Percentiles rank a stretch among this genome's conserved stretches.
phyloP scores from a whole-genome alignment of 495 filamentous ascomycete genomes.

The Achaetomiella virescens region DNA sequence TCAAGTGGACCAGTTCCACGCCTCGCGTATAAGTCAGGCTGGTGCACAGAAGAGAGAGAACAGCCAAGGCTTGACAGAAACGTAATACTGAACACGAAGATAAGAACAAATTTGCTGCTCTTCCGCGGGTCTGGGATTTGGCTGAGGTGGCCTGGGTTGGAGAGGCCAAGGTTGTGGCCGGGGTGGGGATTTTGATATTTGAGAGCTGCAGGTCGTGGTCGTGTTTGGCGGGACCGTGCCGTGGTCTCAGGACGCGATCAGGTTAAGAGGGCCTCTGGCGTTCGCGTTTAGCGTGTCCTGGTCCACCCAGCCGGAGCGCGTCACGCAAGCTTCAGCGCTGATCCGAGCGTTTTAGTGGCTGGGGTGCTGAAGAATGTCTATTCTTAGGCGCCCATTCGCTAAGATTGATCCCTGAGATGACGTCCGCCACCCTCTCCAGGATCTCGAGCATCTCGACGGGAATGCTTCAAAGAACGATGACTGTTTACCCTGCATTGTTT shows the following conservation, averaged over 20 bases:
- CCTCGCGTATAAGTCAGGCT: slow-evolving; percentile 14
- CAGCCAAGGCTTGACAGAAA: not conserved
- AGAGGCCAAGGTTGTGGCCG: slow-evolving; percentile 19
- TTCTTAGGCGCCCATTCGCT: slow-evolving; percentile 4
- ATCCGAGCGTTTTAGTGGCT: slow-evolving; percentile 13
- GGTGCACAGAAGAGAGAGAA: not conserved
- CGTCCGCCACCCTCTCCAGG: not conserved
- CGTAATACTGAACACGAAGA: slow-evolving; percentile 4
- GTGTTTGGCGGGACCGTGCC: slow-evolving; percentile 28
- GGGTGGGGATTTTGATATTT: slow-evolving; percentile 32
- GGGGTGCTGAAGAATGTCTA: slow-evolving; percentile 12
- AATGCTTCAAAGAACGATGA: not conserved
- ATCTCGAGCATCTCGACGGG: not conserved
- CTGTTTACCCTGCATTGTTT: not conserved
- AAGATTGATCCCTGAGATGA: not conserved
- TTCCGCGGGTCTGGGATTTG: not conserved
- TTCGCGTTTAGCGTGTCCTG: slow-evolving; percentile 23
- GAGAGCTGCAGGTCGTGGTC: slow-evolving; percentile 27
- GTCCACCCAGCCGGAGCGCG: slow-evolving; percentile 8
- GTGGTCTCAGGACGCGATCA: slow-evolving; percentile 27
- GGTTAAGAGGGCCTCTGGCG: slow-evolving; percentile 18
- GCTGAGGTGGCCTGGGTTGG: slow-evolving; percentile 21
- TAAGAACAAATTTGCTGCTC: not conserved
- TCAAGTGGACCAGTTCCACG: slow-evolving; percentile 7
- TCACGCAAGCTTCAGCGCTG: not conserved